Conservation (phyloP, 192 early-diverging fungal genomes). For the Podila epicladia region DNA sequence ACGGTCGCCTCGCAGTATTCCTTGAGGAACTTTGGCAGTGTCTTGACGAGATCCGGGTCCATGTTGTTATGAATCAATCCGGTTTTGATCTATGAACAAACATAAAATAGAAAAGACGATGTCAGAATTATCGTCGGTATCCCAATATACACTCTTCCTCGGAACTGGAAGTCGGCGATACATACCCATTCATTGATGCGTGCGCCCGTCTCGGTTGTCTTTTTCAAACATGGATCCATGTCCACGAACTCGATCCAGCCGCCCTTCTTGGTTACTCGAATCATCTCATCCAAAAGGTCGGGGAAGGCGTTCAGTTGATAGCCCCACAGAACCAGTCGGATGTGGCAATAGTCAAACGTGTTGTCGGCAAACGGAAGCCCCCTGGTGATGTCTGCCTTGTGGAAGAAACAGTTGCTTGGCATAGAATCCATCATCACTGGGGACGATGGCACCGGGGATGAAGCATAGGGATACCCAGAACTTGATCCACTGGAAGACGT, state of each 20-base stretch:
- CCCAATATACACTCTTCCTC: too few relatives aligned
- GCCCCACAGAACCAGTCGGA: slow-evolving; percentile 40
- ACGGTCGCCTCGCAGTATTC: slow-evolving; percentile 37
- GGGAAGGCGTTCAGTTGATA: slow-evolving; percentile 38
- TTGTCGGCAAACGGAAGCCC: slow-evolving; percentile 55
- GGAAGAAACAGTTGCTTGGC: slow-evolving; percentile 58
- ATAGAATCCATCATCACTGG: slow-evolving; percentile 17
- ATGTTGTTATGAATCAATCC: slow-evolving; percentile 49
- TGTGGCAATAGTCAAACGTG: slow-evolving; percentile 58
- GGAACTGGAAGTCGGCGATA: background rate
- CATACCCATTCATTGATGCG: slow-evolving; percentile 52
- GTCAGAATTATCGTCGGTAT: background rate
- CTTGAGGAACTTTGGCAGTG: slow-evolving; percentile 27
- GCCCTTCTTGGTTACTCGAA: slow-evolving; percentile 44
- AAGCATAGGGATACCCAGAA: background rate
- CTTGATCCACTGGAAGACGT: background rate
- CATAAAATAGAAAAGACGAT: background rate
- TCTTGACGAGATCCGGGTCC: slow-evolving; percentile 43
- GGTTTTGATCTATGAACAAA: slow-evolving; percentile 33
- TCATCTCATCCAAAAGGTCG: slow-evolving; percentile 33
- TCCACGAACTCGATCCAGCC: slow-evolving; percentile 55
- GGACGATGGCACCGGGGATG: background rate
- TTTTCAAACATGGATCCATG: slow-evolving; percentile 45
- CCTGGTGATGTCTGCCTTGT: slow-evolving; percentile 45
- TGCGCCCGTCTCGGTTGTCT: slow-evolving; percentile 26